Conservation (phyloP, 2,329 filamentous ascomycete species). For the Talaromyces atroroseus region DNA sequence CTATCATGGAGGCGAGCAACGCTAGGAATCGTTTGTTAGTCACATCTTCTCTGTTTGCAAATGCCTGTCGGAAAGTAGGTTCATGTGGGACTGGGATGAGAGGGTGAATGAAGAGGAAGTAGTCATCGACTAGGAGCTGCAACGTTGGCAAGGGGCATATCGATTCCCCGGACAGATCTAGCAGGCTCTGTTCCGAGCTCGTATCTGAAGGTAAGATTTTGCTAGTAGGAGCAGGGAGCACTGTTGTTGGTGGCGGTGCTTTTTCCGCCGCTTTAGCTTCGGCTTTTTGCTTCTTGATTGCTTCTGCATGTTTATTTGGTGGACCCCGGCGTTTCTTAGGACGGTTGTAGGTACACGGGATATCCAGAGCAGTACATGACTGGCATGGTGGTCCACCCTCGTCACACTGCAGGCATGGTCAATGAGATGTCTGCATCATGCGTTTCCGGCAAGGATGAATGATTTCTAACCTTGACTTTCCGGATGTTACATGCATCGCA, state of each 20-base stretch:
- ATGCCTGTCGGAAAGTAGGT: slow-evolving; percentile 40
- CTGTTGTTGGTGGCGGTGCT: neutral
- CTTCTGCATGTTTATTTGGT: slow-evolving; percentile 62
- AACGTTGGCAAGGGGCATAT: slow-evolving; percentile 40
- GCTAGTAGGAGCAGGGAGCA: neutral
- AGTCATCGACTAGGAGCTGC: slow-evolving; percentile 41
- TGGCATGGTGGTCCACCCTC: slow-evolving; percentile 61
- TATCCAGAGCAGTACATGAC: slow-evolving; percentile 60
- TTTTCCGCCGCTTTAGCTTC: slow-evolving; percentile 22
- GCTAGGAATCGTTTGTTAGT: slow-evolving; percentile 40
- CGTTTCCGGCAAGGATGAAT: neutral
- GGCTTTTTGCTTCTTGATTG: slow-evolving; percentile 56
- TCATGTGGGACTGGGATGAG: slow-evolving; percentile 44
- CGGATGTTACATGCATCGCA: slow-evolving; percentile 51
- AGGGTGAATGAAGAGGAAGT: slow-evolving; percentile 45
- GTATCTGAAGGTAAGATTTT: neutral
- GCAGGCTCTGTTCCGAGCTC: slow-evolving; percentile 18
- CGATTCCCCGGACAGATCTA: slow-evolving; percentile 45
- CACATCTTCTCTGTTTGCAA: slow-evolving; percentile 39
- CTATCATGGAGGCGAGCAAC: slow-evolving; percentile 43
- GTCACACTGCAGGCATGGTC: slow-evolving; percentile 51
- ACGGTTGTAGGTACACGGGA: slow-evolving; percentile 62
- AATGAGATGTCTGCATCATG: slow-evolving; percentile 9
- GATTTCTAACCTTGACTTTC: slow-evolving; percentile 45
- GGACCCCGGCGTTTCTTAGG: slow-evolving; percentile 60